Percentiles rank a stretch among this genome's conserved stretches.
phyloP scores from a whole-genome alignment of 2,329 filamentous ascomycete species.

The Chrysoporthe cubensis region DNA sequence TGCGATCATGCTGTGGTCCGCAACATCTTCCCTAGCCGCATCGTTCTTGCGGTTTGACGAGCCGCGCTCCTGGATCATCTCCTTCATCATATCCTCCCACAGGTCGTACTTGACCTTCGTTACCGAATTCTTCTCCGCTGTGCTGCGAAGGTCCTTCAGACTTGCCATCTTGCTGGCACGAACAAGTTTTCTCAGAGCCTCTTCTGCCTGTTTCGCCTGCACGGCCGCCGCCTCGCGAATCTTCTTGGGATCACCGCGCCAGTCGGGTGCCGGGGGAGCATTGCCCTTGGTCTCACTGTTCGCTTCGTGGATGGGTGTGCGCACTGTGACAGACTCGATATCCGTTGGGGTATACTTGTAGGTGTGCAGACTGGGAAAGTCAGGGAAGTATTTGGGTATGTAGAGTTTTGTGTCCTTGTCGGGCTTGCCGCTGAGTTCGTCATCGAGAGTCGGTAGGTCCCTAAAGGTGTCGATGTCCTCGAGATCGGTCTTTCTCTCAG shows the following conservation, averaged over 20 bases:
- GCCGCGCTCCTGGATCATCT: slow-evolving; percentile 49
- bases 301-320: slow-evolving; percentile 31
- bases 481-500: slow-evolving; percentile 41
- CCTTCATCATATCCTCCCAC: slow-evolving; percentile 66
- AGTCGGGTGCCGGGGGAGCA: slow-evolving; percentile 31
- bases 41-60: slow-evolving; percentile 26
- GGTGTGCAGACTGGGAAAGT: slow-evolving; percentile 67
- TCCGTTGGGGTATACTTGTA: slow-evolving; percentile 62
- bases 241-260: slow-evolving; percentile 56
- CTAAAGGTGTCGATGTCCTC: slow-evolving; percentile 28
- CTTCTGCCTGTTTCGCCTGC: slow-evolving; percentile 65
- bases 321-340: slow-evolving; percentile 39
- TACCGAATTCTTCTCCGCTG: slow-evolving; percentile 56
- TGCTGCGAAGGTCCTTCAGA: slow-evolving; percentile 64
- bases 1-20: slow-evolving; percentile 68
- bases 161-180: slow-evolving; percentile 66
- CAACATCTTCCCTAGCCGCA: slow-evolving; percentile 49
- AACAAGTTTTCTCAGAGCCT: slow-evolving; percentile 62
- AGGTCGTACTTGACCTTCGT: slow-evolving; percentile 60
- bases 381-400: slow-evolving; percentile 62
- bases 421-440: slow-evolving; percentile 60
- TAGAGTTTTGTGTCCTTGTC: slow-evolving; percentile 61
- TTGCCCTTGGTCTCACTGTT: slow-evolving; percentile 31
- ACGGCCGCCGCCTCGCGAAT: slow-evolving; percentile 63
- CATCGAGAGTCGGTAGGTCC: slow-evolving; percentile 51